Evolutionary conservation across 1,139 yeast genomes (phyloP), one percentile per base, ranked within the genome.

Genomic region (Blastobotrys persicus): DNA sequence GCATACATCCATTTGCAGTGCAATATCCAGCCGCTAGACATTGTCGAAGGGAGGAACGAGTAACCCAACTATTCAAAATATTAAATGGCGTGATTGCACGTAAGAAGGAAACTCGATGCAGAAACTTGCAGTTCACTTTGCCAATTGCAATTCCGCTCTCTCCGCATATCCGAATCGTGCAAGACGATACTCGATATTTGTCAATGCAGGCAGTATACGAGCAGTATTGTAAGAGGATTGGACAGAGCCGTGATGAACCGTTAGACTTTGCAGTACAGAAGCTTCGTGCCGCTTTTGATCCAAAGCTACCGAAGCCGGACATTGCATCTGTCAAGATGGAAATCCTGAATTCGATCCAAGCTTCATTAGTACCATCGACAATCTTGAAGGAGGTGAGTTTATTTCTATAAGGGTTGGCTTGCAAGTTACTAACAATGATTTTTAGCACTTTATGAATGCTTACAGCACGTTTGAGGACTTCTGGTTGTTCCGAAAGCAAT

Each of bases 21-120:
- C 98, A 94, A 70, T 91, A 87, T 68, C 98, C 99, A 3, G 96
- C 98, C 14, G 97, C 96, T 9, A 82, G 98, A 60, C 97, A 92
- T 62, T 88, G 96, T 61, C 85, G 98, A 63, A 81, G 98, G 51
- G 99, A 94, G 66, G 99, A 94, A 64, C 78, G 96, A 46, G 85
- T 92, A 51, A 86, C 88, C 74, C 98, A 92, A 67, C 70, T 94
- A 58, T 91, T 88, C 76, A 78, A 96, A 59, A 80, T 92, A 44
- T 82, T 94, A 70, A 88, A 88, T 65, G 91, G 87, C 57, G 83
- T 87, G 4, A 72, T 94, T 49, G 74, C 85, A 0, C 80, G 86
- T 59, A 85, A 86, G 63, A 95, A 88, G 40, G 96, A 92, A 67
- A 80, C 95, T 1, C 81, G 97, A 59, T 82, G 91, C 49, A 82